Base-by-base conservation (phyloP, 2,329 filamentous ascomycete species). In the Botrytis squamosa region DNA sequence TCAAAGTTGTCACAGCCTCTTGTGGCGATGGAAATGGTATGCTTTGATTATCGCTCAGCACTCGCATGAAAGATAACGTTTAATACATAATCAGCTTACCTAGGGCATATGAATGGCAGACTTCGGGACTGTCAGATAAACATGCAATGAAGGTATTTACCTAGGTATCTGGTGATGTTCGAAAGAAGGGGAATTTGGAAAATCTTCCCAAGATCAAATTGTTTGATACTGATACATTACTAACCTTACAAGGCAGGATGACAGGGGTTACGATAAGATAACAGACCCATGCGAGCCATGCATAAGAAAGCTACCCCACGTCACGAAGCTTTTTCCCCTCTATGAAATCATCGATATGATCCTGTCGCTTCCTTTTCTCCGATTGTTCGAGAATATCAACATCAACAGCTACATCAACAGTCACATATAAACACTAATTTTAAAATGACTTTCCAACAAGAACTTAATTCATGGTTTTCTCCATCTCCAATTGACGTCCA, bases 401-500 rank as follows among this genome's bases (percentile, higher is more conserved):
- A 33, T 64, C 40, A 65, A 33, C 25, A 55, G 59, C 25, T 52
- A 18, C 36, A 49, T 40, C 20, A 40, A 67, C 8, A 69, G 25
- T 14, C 38, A 42, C 52, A 55, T n/a, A 55, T 7, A n/a, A 5
- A 14, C 16, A 55, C 16, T n/a, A 52, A 69, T 59, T 46, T 29
- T 9, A 73, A 38, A 25, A 81, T 81, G 80, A 80, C 79, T 4
- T 78, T 79, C 59, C 79, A 78, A 72, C 78, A 81, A 76, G 79
- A 81, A 77, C 68, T 77, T 33, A 75, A 74, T 46, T 80, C 79
- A 55, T 81, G 79, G 79, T 63, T 75, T 52, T 74, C 74, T 60
- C 79, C 80, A 20, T 71, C 71, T 36, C 49, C 75, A 33, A 49
- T 75, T 38, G 80, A 86, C 4, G 81, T 87, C 59, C 83, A 84